Evolutionary conservation across 805 yeast species (phyloP), one percentile per base, ranked within the genome.

Genomic region (Myxozyma kluyveri): DNA sequence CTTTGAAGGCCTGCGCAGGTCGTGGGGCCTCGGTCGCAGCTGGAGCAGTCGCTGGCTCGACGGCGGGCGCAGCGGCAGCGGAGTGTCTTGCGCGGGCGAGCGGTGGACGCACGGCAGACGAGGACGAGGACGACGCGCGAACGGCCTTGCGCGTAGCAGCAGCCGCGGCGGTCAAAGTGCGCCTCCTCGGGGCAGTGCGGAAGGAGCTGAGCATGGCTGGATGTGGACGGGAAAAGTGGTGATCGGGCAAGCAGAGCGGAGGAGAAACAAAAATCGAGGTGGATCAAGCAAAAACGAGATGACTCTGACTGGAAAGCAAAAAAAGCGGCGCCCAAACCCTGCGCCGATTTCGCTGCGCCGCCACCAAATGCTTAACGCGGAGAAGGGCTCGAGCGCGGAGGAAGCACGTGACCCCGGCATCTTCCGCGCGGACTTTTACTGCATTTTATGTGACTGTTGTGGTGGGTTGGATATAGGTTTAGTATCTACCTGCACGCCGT

Each of bases 11-110:
- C 35, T 19, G 50, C n/a, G 18, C 22, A 9, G 40, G 9, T n/a
- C n/a, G n/a, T 12, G 22, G 21, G 22, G 18, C 14, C 27, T 41
- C 44, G 26, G 37, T n/a, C n/a, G n/a, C n/a, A n/a, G n/a, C n/a
- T n/a, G n/a, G n/a, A n/a, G n/a, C 43, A 12, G 54, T 42, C 41
- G 47, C 44, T 38, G 32, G 14, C 29, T 37, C 37, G 19, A 29
- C 18, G 24, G 40, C 31, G 27, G 47, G 23, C 12, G 47, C 18
- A 3, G 27, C 43, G 14, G 42, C 33, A 14, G 33, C 33, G 14
- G 33, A 29, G 33, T n/a, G n/a, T n/a, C n/a, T n/a, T n/a, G n/a
- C n/a, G n/a, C 33, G 33, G 33, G 33, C 33, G 33, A 29, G 33
- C 33, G 33, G 33, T n/a, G n/a, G n/a, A 29, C 12, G 33, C 33